These are phyloP conservation scores for Clitopilus hobsonii DNA, from an alignment of 768 basidiomycete species.

Conservation along the genomic window DNA sequence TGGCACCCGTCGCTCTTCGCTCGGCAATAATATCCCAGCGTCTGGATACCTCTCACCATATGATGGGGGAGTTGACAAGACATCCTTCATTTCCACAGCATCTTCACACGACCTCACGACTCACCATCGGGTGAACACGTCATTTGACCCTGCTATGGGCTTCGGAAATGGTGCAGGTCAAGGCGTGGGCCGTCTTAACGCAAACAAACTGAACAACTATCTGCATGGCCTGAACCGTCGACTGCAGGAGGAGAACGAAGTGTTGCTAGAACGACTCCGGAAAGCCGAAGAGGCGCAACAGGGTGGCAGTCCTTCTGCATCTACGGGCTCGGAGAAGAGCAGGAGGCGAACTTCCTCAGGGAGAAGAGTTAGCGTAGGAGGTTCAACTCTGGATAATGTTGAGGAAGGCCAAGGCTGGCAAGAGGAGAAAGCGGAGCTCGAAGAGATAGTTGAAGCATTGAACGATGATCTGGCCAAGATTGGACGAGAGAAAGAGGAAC, in stretches of 20 bases:
- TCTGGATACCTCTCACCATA: slow-evolving; percentile 35
- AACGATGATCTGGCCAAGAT: slow-evolving; percentile 44
- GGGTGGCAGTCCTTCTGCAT: slow-evolving; percentile 16
- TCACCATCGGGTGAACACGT: slow-evolving; percentile 77
- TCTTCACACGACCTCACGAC: slow-evolving; percentile 88
- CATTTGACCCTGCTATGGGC: slow-evolving; percentile 81
- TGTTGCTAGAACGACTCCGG: slow-evolving; percentile 48
- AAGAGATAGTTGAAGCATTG: slow-evolving; percentile 46
- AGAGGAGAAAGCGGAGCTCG: slow-evolving; percentile 62
- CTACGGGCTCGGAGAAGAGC: slow-evolving; percentile 19
- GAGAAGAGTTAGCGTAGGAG: slow-evolving; percentile 49
- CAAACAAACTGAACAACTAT: slow-evolving; percentile 80
- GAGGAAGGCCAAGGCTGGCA: slow-evolving; percentile 69
- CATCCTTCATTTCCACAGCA: slow-evolving; percentile 75
- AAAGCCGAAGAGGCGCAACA: slow-evolving; percentile 49
- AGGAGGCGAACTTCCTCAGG: slow-evolving; percentile 32
- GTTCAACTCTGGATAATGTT: slow-evolving; percentile 52
- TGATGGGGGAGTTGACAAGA: slow-evolving; percentile 48
- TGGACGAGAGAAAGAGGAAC: slow-evolving; percentile 39
- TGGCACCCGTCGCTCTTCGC: slow-evolving; percentile 14
- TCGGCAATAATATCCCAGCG: slow-evolving; percentile 19
- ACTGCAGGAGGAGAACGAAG: slow-evolving; percentile 82
- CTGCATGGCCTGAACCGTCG: slow-evolving; percentile 80
- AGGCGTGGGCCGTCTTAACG: slow-evolving; percentile 78
- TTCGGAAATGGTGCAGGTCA: slow-evolving; percentile 61